phyloP scores from a whole-genome alignment of 1,284 basidiomycete species.

The Clitocybe nebularis region DNA sequence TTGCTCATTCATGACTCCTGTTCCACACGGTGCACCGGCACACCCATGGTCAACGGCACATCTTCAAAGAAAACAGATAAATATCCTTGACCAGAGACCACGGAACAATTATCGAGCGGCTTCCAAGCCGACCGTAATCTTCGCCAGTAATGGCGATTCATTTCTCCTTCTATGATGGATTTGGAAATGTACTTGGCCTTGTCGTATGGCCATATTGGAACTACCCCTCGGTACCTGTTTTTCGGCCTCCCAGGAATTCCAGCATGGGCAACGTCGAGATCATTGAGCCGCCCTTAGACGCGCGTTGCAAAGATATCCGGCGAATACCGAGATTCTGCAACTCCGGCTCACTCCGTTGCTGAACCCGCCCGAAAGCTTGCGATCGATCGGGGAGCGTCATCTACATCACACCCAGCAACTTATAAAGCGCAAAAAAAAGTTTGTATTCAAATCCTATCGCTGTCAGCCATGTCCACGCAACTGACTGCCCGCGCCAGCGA shows the following conservation, averaged over 20 bases:
- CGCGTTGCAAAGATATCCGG: constrained; percentile 20
- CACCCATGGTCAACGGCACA: too few relatives aligned
- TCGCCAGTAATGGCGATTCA: not conserved
- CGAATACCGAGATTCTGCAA: constrained; percentile 20
- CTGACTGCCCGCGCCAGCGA: constrained; percentile 26
- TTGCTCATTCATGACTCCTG: too few relatives aligned
- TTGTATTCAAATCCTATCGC: constrained; percentile 19
- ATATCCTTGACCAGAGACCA: too few relatives aligned
- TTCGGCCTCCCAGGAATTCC: constrained; percentile 9
- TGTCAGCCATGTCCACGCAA: constrained; percentile 29
- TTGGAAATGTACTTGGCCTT: constrained; percentile 4
- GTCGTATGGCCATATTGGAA: too few relatives aligned
- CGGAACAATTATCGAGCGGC: too few relatives aligned
- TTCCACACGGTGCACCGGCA: too few relatives aligned
- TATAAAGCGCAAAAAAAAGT: constrained; percentile 27
- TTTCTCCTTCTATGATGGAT: not conserved
- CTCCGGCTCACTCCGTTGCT: constrained; percentile 15
- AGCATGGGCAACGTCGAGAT: constrained; percentile 12
- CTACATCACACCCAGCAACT: constrained; percentile 15
- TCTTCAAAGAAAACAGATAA: too few relatives aligned
- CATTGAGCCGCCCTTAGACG: constrained; percentile 7
- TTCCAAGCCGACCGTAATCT: constrained; percentile 9
- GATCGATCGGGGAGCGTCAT: constrained; percentile 22
- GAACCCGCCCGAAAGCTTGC: constrained; percentile 11
- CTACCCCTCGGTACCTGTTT: constrained; percentile 15